These are phyloP conservation scores for Bothriochloa decipiens DNA, from an alignment of 176 grass and related monocot species.

Conservation along the genomic window DNA sequence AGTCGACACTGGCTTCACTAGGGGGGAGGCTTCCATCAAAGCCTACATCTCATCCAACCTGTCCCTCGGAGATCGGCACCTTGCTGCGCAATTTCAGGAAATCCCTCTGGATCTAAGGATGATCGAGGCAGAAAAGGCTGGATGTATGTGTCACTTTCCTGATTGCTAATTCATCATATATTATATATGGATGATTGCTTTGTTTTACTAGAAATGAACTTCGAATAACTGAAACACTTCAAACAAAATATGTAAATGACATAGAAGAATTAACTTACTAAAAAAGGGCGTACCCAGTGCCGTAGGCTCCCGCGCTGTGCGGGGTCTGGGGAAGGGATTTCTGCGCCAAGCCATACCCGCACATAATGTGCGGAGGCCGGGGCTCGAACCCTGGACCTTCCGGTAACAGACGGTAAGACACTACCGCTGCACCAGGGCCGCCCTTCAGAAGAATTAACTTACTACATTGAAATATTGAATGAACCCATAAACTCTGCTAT, in stretches of 20 bases:
- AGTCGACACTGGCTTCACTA: slow-evolving; percentile 88
- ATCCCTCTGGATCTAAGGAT: slow-evolving; percentile 87
- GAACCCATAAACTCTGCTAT: background rate
- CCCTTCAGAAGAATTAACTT: background rate
- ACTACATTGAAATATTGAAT: background rate
- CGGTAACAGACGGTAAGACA: too few species aligned
- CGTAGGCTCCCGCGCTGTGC: too few species aligned
- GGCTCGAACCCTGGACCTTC: too few species aligned
- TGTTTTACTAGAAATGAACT: background rate
- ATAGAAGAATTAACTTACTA: background rate
- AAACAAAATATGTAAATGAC: background rate
- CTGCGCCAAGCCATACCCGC: too few species aligned
- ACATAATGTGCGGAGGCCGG: too few species aligned
- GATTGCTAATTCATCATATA: background rate
- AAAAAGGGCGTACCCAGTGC: too few species aligned
- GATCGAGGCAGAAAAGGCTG: slow-evolving; percentile 82
- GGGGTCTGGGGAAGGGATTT: too few species aligned
- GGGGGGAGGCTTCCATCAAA: slow-evolving; percentile 82
- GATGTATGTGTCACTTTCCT: slow-evolving; percentile 63
- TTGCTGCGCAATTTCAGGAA: slow-evolving; percentile 91
- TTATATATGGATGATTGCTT: background rate
- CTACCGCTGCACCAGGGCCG: too few species aligned
- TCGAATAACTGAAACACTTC: background rate
- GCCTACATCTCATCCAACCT: slow-evolving; percentile 77
- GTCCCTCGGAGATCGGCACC: slow-evolving; percentile 79